Base-by-base conservation (phyloP, 176 grass and related monocot genomes). In the Avena sativa region DNA sequence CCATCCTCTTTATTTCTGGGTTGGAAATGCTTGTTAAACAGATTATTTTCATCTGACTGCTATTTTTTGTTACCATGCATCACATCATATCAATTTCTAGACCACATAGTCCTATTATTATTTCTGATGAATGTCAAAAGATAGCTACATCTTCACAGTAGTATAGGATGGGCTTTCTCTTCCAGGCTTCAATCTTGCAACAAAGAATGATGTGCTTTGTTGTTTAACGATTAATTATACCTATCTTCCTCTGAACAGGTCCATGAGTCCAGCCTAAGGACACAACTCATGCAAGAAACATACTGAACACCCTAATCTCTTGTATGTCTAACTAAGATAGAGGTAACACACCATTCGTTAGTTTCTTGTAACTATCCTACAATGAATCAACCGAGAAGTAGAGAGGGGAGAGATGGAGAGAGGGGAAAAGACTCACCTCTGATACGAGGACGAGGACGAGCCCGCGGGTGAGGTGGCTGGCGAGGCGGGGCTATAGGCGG, bases 251-350 rank as follows among this genome's bases (percentile, higher is more conserved):
- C 72, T 86, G 36, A 81, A 59, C 87, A 98, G 95, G 93, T 98
- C 67, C 89, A 93, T 57, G 93, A 95, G 71, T 91, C 89, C 80
- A 98, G 95, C 81, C 86, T 98, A 76, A 95, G 92, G 87, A 95
- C 95, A 66, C 93, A 98, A 67, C 75, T 95, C 61, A 83, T 98
- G 69, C 95, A 98, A 75, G 26, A 88, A 80, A 94, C 67, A 87
- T 79, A 92, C 44, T 62, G 84, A 86, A 91, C 81, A 88, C 50
- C 17, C 66, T 90, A 84, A 80, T 69, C 15, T 43, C 73, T 70
- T 86, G 90, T 81, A 89, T 79, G 80, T 87, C 70, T 91, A 71
- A 89, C 80, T 91, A 80, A 74, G 81, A 85, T 87, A 90, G 69
- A 90, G 87, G 85, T 90, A 79, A 90, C 84, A 85, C 88, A 87